Evolutionary conservation across 2,329 filamentous ascomycete genomes (phyloP).

Genomic region (Fusarium sororula): DNA sequence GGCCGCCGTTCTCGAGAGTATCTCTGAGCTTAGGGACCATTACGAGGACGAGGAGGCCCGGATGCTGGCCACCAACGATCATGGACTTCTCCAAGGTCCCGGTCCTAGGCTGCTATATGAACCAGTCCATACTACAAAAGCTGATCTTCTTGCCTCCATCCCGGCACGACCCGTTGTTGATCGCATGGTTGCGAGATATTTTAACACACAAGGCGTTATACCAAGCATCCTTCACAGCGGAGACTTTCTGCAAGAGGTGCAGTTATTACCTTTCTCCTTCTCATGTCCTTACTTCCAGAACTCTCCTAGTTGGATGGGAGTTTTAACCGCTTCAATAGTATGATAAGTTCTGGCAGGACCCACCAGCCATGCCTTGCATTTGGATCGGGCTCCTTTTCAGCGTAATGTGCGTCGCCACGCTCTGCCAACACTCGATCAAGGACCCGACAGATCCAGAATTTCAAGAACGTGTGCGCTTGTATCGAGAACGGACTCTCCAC

Average conservation of each 20-base stretch:
- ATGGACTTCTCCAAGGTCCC: rapidly evolving
- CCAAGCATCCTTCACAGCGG: not conserved
- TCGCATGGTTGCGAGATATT: not conserved
- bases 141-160: not conserved
- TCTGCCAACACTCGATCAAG: not conserved
- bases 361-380: not conserved
- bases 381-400: not conserved
- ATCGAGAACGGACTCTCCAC: not conserved
- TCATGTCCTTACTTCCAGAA: too few species aligned
- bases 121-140: not conserved
- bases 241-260: not conserved
- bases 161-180: not conserved
- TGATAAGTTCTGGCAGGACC: not conserved
- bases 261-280: too few species aligned
- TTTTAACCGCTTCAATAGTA: not conserved
- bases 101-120: not conserved
- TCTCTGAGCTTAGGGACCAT: not conserved
- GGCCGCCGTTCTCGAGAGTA: not conserved
- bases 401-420: not conserved
- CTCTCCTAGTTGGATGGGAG: too few species aligned
- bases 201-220: not conserved
- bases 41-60: not conserved
- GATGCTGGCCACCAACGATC: not conserved
- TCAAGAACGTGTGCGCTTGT: not conserved
- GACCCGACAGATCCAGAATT: not conserved